Conservation (phyloP, 148 eudicot genomes). For the Diospyros kaki region DNA sequence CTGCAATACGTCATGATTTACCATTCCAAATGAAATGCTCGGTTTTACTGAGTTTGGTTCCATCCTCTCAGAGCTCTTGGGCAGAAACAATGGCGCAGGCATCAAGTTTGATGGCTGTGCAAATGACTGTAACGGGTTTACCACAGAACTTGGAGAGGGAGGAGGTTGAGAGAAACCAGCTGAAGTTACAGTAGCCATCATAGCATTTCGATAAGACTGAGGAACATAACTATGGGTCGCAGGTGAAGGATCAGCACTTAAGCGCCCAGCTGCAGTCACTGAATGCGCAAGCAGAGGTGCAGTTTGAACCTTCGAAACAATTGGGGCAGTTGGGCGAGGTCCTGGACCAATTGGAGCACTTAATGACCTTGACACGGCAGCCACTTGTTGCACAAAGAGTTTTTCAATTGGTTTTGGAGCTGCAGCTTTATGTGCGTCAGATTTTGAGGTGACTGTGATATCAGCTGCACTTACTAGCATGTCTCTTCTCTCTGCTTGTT, state of each 20-base stretch:
- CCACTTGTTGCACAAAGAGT: slow-evolving; percentile 21
- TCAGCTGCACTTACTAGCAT: slow-evolving; percentile 29
- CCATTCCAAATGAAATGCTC: slow-evolving; percentile 40
- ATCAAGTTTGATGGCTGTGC: slow-evolving; percentile 43
- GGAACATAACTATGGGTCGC: slow-evolving; percentile 42
- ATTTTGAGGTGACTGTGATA: slow-evolving; percentile 24
- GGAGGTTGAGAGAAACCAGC: slow-evolving; percentile 40
- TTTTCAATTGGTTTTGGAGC: slow-evolving; percentile 32
- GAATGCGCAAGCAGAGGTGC: slow-evolving; percentile 47
- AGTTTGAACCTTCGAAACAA: slow-evolving; percentile 33
- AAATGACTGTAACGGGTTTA: slow-evolving; percentile 39
- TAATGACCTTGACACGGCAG: slow-evolving; percentile 15
- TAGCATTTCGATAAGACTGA: slow-evolving; percentile 65
- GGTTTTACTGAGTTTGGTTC: slow-evolving; percentile 34
- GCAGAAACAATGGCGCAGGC: slow-evolving; percentile 29
- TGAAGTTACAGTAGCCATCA: slow-evolving; percentile 44
- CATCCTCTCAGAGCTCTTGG: slow-evolving; percentile 40
- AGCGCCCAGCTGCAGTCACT: slow-evolving; percentile 58
- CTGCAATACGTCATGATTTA: slow-evolving; percentile 31
- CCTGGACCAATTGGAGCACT: slow-evolving; percentile 18
- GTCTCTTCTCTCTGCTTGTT: slow-evolving; percentile 26
- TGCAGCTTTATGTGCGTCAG: slow-evolving; percentile 29
- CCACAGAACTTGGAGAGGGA: slow-evolving; percentile 30
- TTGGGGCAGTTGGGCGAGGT: slow-evolving; percentile 15
- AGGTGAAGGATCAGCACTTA: slow-evolving; percentile 60